These are phyloP conservation scores for Raphanus hybrid DNA, from an alignment of 441 rosid species.

Conservation along the genomic window DNA sequence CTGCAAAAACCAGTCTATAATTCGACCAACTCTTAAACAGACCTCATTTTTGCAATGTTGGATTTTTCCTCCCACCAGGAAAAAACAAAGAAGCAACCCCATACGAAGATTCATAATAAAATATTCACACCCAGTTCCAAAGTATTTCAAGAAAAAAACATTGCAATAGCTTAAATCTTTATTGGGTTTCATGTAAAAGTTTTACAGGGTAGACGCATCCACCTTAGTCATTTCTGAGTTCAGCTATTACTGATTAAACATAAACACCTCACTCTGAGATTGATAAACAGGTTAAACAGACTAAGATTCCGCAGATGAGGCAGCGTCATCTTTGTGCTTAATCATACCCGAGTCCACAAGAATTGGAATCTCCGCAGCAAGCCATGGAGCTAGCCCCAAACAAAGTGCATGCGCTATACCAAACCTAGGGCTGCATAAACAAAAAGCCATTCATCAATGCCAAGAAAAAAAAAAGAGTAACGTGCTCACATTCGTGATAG, in stretches of 20 bases:
- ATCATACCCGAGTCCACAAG: conserved; percentile 96
- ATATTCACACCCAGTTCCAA: too few relatives aligned
- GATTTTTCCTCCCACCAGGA: too few relatives aligned
- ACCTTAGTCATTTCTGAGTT: conserved; percentile 19
- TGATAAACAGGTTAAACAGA: conserved; percentile 19
- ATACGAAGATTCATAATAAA: too few relatives aligned
- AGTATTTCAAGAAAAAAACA: conserved; percentile 11
- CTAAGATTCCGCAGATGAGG: conserved; percentile 63
- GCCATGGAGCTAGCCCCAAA: conserved; percentile 98
- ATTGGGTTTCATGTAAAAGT: conserved; percentile 31
- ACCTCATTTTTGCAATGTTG: not conserved
- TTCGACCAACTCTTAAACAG: not conserved
- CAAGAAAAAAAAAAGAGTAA: not conserved
- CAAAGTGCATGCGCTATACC: conserved; percentile 98
- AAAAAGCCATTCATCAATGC: conserved; percentile 19
- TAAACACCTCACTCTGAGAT: conserved; percentile 8
- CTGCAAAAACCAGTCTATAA: not conserved
- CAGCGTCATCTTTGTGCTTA: conserved; percentile 91
- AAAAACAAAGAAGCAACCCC: too few relatives aligned
- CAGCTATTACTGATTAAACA: conserved; percentile 34
- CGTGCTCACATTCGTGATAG: not conserved
- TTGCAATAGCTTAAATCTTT: conserved; percentile 26
- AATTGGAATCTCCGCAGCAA: conserved; percentile 94
- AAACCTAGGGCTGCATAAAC: conserved; percentile 72
- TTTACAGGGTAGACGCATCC: conserved; percentile 15